phyloP scores from a whole-genome alignment of 352 stramenopile species.

The Phytophthora syringae region DNA sequence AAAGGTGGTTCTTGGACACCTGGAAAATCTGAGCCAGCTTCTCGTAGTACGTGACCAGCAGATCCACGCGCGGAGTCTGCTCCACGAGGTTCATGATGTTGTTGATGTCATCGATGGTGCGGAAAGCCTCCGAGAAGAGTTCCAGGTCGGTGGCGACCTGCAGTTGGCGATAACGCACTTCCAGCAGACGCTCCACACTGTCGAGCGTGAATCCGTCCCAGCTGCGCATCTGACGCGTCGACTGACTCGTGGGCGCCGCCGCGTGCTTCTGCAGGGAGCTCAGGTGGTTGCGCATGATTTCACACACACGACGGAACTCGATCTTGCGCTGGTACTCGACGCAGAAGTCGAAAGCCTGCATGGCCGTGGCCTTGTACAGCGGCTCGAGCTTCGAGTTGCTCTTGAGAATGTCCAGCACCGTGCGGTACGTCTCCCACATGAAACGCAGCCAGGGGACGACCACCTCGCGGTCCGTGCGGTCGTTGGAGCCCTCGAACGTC shows the following conservation, averaged over 20 bases:
- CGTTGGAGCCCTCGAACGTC: conserved; percentile 94
- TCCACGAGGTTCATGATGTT: conserved; percentile 94
- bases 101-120: conserved; percentile 99
- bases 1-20: conserved; percentile 97
- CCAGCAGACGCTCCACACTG: conserved; percentile 95
- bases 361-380: conserved; percentile 79
- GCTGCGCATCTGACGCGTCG: conserved; percentile 88
- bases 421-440: conserved; percentile 98
- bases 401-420: conserved; percentile 97
- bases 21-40: conserved; percentile 98
- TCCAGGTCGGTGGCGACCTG: conserved; percentile 95
- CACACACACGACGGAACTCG: conserved; percentile 97
- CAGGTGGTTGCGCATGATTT: conserved; percentile 98
- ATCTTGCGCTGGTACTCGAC: conserved; percentile 92
- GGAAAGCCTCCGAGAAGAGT: conserved; percentile 98
- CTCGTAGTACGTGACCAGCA: conserved; percentile 98
- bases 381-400: conserved; percentile 94
- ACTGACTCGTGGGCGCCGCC: conserved; percentile 71
- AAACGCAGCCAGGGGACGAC: conserved; percentile 94
- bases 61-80: conserved; percentile 92
- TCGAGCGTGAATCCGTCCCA: conserved; percentile 97
- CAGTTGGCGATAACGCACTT: conserved; percentile 97
- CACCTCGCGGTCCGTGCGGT: conserved; percentile 95
- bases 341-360: conserved; percentile 88
- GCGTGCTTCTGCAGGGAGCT: conserved; percentile 94